These are phyloP conservation scores for Pseudozyma thailandica DNA, from an alignment of 1,284 basidiomycete species.

Conservation along the genomic window DNA sequence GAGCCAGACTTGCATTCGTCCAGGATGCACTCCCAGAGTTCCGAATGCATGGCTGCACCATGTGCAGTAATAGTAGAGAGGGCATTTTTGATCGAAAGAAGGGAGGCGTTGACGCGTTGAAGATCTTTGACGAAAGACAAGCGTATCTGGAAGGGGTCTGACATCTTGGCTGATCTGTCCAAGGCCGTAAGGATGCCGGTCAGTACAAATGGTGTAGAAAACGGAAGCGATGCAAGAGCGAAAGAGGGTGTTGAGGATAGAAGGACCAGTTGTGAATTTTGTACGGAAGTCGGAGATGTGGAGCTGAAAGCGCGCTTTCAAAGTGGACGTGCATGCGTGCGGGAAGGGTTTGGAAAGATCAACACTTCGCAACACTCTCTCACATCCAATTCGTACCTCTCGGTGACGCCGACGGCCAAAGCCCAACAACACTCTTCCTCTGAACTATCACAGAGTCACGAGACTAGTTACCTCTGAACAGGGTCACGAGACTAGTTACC, in stretches of 20 bases:
- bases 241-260: neutral
- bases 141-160: constrained; percentile 64
- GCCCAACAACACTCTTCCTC: too few species aligned
- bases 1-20: constrained; percentile 86
- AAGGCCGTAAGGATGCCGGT: neutral
- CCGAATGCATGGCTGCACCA: constrained; percentile 79
- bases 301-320: constrained; percentile 7
- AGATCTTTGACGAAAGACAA: constrained; percentile 64
- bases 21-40: constrained; percentile 92
- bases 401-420: too few species aligned
- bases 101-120: constrained; percentile 70
- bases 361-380: constrained; percentile 9
- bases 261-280: neutral
- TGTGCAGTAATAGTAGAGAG: constrained; percentile 87
- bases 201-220: neutral
- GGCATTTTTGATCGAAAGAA: constrained; percentile 88
- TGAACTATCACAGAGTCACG: too few species aligned
- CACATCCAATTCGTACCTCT: too few species aligned
- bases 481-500: too few species aligned
- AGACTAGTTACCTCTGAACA: too few species aligned
- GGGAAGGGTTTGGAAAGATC: constrained; percentile 5
- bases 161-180: constrained; percentile 23
- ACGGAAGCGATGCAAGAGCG: neutral
- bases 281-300: constrained; percentile 31
- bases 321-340: neutral